phyloP scores from a whole-genome alignment of 129 eudicot species.

The Centrapalus pauciflorus region DNA sequence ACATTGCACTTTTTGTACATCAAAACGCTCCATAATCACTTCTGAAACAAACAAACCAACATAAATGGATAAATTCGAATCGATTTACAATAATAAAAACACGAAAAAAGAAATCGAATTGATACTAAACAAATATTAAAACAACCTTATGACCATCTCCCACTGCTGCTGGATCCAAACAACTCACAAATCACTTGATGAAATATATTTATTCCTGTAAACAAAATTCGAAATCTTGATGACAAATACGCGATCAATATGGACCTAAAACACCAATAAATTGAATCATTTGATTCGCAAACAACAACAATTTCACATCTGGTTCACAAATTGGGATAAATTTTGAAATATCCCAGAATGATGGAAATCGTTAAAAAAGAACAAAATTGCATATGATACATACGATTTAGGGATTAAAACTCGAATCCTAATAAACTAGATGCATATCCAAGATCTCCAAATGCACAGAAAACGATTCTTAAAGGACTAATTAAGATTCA shows the following conservation, averaged over 20 bases:
- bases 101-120: not conserved
- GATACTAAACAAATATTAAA: not conserved
- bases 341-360: not conserved
- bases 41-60: not conserved
- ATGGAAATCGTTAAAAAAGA: not conserved
- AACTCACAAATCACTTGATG: not conserved
- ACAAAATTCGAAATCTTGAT: not conserved
- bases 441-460: constrained; percentile 1
- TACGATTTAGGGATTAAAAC: not conserved
- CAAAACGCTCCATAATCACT: constrained; percentile 62
- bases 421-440: not conserved
- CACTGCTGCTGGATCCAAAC: constrained; percentile 12
- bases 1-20: constrained; percentile 64
- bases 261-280: not conserved
- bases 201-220: constrained; percentile 13
- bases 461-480: not conserved
- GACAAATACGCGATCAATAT: not conserved
- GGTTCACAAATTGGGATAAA: not conserved
- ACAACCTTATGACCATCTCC: constrained; percentile 65
- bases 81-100: not conserved
- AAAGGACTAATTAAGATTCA: not conserved
- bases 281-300: not conserved
- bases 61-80: not conserved
- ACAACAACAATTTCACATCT: not conserved
- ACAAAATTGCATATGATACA: not conserved